These are phyloP conservation scores for Boletus barrowsii DNA, from an alignment of 768 basidiomycete species.

Conservation along the genomic window DNA sequence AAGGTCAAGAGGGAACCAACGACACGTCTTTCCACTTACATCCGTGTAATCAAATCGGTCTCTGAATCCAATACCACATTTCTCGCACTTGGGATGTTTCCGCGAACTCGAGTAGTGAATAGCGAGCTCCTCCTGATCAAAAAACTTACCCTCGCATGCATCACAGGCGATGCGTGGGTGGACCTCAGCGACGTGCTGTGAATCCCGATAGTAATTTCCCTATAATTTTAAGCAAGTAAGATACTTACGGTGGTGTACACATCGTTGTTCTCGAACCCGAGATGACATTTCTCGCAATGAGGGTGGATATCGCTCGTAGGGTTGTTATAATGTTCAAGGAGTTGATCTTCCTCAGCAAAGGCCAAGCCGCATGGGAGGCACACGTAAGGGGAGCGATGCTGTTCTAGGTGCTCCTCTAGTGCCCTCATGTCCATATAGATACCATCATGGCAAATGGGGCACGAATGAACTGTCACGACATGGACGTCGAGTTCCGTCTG, in stretches of 20 bases:
- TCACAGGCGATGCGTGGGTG: conserved; percentile 40
- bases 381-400: conserved; percentile 27
- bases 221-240: background rate
- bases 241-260: conserved; percentile 30
- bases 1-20: conserved; percentile 9
- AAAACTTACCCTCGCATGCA: conserved; percentile 21
- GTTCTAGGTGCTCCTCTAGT: conserved; percentile 30
- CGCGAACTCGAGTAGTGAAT: conserved; percentile 26
- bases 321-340: conserved; percentile 39
- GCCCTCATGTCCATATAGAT: conserved; percentile 22
- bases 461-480: conserved; percentile 30
- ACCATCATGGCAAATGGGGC: conserved; percentile 33
- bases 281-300: conserved; percentile 31
- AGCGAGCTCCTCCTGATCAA: conserved; percentile 22
- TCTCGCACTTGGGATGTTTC: conserved; percentile 28
- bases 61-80: conserved; percentile 27
- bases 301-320: conserved; percentile 37
- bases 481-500: conserved; percentile 31
- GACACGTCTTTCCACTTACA: conserved; percentile 15
- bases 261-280: conserved; percentile 35
- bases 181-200: conserved; percentile 37
- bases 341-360: conserved; percentile 33
- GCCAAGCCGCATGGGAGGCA: conserved; percentile 24
- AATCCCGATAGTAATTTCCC: background rate
- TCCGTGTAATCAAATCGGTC: conserved; percentile 26